Base-by-base conservation (phyloP, 768 basidiomycete genomes). In the Suillus alpinus region DNA sequence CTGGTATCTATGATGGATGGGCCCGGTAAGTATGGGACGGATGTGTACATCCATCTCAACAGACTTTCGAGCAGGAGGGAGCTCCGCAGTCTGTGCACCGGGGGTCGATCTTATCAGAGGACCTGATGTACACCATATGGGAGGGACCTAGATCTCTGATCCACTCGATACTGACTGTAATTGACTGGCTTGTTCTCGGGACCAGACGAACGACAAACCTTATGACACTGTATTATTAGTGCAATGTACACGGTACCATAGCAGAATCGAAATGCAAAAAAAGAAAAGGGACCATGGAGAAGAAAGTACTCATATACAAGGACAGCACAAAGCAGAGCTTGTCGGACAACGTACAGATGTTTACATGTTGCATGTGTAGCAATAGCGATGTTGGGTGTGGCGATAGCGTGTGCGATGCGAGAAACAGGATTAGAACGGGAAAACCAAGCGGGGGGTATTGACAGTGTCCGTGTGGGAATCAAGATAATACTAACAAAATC, bases 1-100 rank as follows among this genome's bases (percentile, higher is more conserved):
- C 75, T 98, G 59, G 98, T 98, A 63, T 91, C 94, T 46, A 98
- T 98, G 95, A 96, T 13, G 98, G 64, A 26, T 26, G 26, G 26
- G 26, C 26, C 26, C 26, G 95, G 96, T 47, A 26, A 26, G 20
- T 94, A 91, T 70, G 92, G 93, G 10, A 94, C 91, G 36, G 94
- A 95, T 70, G 91, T 95, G 3, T 95, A 94, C 71, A 94, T 95
- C 64, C 94, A 95, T 72, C 76, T 94, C 55, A 94, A 94, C 71
- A 82, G 88, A 50, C 80, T 95, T 14, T 91, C 89, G 9, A 92
- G 89, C 69, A 92, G 87, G 67, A 79, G 85, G 26, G 91, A 93
- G 74, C 91, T 51, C 89, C 81, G 29, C 89, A 73, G 66, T 56
- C 26, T 13, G 34, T 23, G 29, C 46, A 50, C 36, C 4, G 18